Conservation (phyloP, 139 green algal genomes). For the Yamagishiella unicocca region DNA sequence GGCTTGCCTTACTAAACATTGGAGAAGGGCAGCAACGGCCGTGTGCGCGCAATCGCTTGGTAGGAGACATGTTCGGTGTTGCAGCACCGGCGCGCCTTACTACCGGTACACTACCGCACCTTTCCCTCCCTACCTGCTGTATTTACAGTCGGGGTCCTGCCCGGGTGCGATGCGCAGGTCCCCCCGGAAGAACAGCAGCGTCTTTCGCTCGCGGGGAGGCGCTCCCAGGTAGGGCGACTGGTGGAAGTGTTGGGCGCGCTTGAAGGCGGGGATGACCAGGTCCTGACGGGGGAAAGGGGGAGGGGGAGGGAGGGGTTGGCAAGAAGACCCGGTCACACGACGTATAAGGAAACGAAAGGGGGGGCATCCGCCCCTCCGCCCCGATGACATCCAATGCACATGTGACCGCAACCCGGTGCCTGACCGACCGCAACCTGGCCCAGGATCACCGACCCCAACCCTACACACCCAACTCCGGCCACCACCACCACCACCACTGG, state of each 20-base stretch:
- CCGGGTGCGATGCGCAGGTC: constrained; percentile 39
- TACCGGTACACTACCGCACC: no score
- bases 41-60: no score
- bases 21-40: no score
- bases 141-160: constrained; percentile 44
- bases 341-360: no score
- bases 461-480: background rate
- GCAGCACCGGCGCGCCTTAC: no score
- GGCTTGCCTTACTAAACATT: no score
- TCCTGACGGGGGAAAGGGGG: constrained; percentile 49
- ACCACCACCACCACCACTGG: no score
- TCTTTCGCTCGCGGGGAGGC: background rate
- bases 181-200: constrained; percentile 55
- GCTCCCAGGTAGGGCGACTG: constrained; percentile 48
- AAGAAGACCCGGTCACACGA: no score
- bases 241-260: constrained; percentile 45
- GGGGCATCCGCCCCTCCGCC: no score
- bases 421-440: background rate
- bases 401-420: no score
- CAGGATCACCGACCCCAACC: background rate
- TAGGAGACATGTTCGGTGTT: no score
- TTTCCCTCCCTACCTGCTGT: constrained; percentile 56
- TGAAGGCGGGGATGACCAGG: constrained; percentile 69
- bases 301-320: background rate
- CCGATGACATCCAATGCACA: no score